A percentile compares a stretch with the other conserved stretches of the same genome.
phyloP scores from a whole-genome alignment of 2,329 filamentous ascomycete genomes.

The Moelleriella libera region DNA sequence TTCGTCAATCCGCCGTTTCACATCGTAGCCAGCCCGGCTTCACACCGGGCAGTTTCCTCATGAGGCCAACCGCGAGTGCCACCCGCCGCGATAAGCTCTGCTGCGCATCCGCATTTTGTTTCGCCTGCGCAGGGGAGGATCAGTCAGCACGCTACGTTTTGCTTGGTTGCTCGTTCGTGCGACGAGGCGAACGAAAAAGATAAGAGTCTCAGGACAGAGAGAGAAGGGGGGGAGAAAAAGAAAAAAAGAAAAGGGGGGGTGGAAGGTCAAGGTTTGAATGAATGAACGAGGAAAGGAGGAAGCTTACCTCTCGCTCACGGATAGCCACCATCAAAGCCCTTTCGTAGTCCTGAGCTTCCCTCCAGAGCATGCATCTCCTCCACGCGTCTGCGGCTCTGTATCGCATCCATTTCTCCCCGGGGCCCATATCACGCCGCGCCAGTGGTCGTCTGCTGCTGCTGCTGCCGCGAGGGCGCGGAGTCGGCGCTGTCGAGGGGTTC shows the following conservation, averaged over 20 bases:
- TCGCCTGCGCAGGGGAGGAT: too few species aligned
- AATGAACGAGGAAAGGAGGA: slow-evolving; percentile 2
- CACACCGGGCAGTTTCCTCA: slow-evolving; percentile 12
- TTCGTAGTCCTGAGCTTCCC: slow-evolving; percentile 13
- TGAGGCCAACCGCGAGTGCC: slow-evolving; percentile 15
- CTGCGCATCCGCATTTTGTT: too few species aligned
- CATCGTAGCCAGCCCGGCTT: slow-evolving; percentile 1
- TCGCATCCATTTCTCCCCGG: slow-evolving; percentile 25
- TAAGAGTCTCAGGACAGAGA: too few species aligned
- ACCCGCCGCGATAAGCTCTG: slow-evolving; percentile 9
- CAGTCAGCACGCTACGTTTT: too few species aligned
- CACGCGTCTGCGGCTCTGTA: slow-evolving; percentile 27
- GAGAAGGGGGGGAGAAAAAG: too few species aligned
- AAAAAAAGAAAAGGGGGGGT: too few species aligned
- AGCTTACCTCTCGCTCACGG: slow-evolving; percentile 1
- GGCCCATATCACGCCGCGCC: slow-evolving; percentile 13
- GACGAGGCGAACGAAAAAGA: too few species aligned
- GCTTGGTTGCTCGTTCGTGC: too few species aligned
- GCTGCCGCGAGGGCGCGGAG: too few species aligned
- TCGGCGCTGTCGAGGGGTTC: too few species aligned
- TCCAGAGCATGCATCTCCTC: slow-evolving; percentile 17
- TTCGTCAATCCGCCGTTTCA: neutral
- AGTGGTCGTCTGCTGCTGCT: neutral
- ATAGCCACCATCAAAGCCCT: slow-evolving; percentile 3
- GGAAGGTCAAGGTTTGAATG: too few species aligned